Evolutionary conservation across 768 basidiomycete species (phyloP).

Genomic region (Suillus discolor): DNA sequence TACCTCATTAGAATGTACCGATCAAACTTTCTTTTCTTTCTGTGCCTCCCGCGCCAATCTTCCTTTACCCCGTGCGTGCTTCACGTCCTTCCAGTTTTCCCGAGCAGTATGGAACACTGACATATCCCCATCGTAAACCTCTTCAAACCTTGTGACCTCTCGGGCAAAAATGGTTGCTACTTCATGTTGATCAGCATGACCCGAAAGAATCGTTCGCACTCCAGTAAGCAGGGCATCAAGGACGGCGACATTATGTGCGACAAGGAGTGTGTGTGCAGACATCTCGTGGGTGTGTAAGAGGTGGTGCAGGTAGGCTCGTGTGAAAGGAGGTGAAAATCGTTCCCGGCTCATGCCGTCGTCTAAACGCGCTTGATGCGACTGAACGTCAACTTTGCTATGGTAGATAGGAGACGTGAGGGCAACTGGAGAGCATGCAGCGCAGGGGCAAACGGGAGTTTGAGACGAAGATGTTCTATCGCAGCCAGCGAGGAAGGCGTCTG

Average conservation of each 20-base stretch:
- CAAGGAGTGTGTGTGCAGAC: conserved; percentile 77
- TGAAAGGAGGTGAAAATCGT: conserved; percentile 35
- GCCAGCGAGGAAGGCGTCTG: conserved; percentile 32
- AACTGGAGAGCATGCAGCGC: conserved; percentile 58
- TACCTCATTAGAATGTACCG: not conserved
- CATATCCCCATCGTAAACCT: conserved; percentile 51
- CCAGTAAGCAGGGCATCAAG: conserved; percentile 65
- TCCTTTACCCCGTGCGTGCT: conserved; percentile 74
- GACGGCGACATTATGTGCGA: conserved; percentile 74
- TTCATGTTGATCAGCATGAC: not conserved
- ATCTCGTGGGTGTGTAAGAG: conserved; percentile 89
- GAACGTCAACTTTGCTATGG: conserved; percentile 48
- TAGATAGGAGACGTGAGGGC: conserved; percentile 36
- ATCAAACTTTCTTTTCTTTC: conserved; percentile 4
- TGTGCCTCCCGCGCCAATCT: conserved; percentile 64
- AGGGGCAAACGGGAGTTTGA: conserved; percentile 42
- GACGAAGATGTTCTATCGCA: not conserved
- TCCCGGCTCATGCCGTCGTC: not conserved
- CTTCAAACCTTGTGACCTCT: conserved; percentile 55
- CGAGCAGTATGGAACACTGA: conserved; percentile 54
- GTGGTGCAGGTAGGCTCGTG: conserved; percentile 79
- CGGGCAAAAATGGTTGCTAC: conserved; percentile 32
- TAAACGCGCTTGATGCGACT: conserved; percentile 19
- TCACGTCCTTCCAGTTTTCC: conserved; percentile 63
- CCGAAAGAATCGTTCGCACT: conserved; percentile 44